These are phyloP conservation scores for Eucalyptus pauciflora DNA, from an alignment of 345 rosid genomes.

Conservation along the genomic window DNA sequence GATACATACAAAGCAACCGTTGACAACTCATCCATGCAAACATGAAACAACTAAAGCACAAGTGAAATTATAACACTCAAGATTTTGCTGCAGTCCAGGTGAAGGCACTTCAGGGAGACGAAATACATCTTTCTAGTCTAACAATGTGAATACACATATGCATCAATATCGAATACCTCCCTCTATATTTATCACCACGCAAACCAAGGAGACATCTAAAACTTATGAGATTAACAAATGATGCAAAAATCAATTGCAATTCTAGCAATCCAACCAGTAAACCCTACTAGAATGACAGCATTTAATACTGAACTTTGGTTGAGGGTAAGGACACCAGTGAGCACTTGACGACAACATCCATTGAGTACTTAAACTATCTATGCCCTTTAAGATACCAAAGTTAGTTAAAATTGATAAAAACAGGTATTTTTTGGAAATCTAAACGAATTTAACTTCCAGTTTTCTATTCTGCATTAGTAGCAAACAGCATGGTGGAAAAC, in stretches of 20 bases:
- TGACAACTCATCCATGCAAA: background rate
- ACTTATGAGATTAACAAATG: background rate
- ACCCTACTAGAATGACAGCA: background rate
- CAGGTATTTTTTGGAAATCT: background rate
- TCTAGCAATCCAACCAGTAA: background rate
- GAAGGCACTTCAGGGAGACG: background rate
- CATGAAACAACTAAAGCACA: background rate
- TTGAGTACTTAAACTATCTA: background rate
- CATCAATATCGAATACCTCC: background rate
- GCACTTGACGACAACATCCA: background rate
- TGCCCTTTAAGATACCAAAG: background rate
- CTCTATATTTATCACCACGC: background rate
- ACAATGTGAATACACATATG: background rate
- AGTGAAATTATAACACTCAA: background rate
- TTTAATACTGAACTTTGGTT: background rate
- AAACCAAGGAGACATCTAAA: background rate
- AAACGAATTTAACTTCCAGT: background rate
- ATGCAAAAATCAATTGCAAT: background rate
- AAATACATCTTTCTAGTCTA: background rate
- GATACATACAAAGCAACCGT: background rate
- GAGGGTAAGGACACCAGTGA: background rate
- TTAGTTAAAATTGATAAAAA: background rate
- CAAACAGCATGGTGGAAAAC: background rate
- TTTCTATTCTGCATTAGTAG: background rate
- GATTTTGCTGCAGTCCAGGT: background rate